A percentile compares a stretch with the other conserved stretches of the same genome.
Evolutionary conservation across 371 early-diverging fungal species (phyloP).

Genomic region (Choanephora cucurbitarum): DNA sequence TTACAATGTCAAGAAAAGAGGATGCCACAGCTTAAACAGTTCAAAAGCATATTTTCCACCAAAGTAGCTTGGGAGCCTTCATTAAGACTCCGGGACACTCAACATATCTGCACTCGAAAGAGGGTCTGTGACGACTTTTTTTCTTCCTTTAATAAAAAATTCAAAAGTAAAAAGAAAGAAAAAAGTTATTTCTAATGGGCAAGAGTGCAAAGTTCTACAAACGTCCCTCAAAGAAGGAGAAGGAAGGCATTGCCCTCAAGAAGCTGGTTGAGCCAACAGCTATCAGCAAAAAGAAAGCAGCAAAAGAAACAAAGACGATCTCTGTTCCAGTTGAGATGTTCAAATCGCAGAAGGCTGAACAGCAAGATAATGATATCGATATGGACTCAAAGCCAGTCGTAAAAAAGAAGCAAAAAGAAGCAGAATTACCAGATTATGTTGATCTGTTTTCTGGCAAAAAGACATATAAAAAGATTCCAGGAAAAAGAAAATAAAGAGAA

Average conservation of each 20-base stretch:
- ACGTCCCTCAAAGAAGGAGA: constrained; percentile 61
- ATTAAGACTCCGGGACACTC: no score
- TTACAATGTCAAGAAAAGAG: no score
- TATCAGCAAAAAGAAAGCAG: constrained; percentile 22
- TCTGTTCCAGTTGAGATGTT: constrained; percentile 16
- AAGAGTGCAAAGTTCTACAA: constrained; percentile 65
- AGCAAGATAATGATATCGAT: constrained; percentile 22
- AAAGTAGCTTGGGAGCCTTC: no score
- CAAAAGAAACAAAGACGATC: constrained; percentile 20
- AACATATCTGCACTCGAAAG: no score
- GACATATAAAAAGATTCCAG: constrained; percentile 42
- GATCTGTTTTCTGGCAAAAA: constrained; percentile 51
- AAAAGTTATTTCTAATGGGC: constrained; percentile 41
- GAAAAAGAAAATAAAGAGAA: constrained; percentile 30
- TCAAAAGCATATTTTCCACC: no score
- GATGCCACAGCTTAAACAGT: no score
- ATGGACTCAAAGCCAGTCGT: constrained; percentile 4
- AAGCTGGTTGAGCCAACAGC: constrained; percentile 27
- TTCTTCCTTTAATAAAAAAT: background rate
- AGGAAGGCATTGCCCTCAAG: constrained; percentile 46
- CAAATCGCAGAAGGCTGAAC: constrained; percentile 2
- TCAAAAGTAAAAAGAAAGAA: background rate
- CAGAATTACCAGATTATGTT: constrained; percentile 45
- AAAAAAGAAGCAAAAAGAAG: constrained; percentile 21
- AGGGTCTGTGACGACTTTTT: background rate